Conservation (phyloP, 1,284 basidiomycete species). For the Malassezia arunalokei region DNA sequence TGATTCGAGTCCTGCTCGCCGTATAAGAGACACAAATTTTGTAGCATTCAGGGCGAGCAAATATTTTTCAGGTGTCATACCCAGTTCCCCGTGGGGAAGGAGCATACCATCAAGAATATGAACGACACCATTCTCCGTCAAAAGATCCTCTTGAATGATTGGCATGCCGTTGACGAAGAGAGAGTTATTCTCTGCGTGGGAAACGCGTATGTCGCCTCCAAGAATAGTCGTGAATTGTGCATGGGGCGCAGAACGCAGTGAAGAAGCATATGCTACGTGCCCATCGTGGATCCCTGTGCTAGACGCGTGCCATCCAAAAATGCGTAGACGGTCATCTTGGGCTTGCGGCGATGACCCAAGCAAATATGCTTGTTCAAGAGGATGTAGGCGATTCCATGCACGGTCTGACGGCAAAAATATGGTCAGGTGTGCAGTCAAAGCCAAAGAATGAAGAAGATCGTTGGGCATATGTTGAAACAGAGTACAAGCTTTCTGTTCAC, state of each 20-base stretch:
- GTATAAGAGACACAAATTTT: slow-evolving; percentile 76
- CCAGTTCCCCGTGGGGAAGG: slow-evolving; percentile 62
- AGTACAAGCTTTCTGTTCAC: not conserved
- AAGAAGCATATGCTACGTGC: slow-evolving; percentile 25
- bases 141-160: slow-evolving; percentile 35
- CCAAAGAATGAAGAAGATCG: slow-evolving; percentile 22
- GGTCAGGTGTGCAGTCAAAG: slow-evolving; percentile 57
- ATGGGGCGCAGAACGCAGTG: slow-evolving; percentile 5
- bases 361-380: slow-evolving; percentile 31
- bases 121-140: slow-evolving; percentile 54
- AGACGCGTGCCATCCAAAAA: slow-evolving; percentile 39
- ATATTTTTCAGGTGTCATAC: slow-evolving; percentile 81
- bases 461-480: slow-evolving; percentile 29
- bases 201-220: slow-evolving; percentile 27
- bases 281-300: slow-evolving; percentile 31
- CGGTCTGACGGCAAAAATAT: slow-evolving; percentile 75
- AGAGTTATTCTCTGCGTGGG: slow-evolving; percentile 8
- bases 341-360: slow-evolving; percentile 24
- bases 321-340: slow-evolving; percentile 28
- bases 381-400: slow-evolving; percentile 55
- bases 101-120: slow-evolving; percentile 77
- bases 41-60: slow-evolving; percentile 79
- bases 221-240: slow-evolving; percentile 25
- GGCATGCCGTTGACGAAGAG: slow-evolving; percentile 19
- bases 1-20: slow-evolving; percentile 52